Evolutionary conservation across 164 flowering plant species (phyloP).

Genomic region (grape (Vitis vinifera)): DNA sequence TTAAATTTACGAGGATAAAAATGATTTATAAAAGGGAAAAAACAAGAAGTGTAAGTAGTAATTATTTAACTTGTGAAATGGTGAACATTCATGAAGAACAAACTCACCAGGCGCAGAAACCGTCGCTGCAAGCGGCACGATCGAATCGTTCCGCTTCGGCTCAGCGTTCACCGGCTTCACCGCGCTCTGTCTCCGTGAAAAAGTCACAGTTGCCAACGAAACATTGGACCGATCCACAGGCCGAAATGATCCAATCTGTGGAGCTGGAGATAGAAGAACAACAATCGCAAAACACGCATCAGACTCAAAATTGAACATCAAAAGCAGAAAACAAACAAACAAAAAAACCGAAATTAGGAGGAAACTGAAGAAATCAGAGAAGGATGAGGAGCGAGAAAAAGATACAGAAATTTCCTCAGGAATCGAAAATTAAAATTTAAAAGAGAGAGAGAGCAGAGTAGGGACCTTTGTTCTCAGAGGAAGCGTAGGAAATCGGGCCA

Average conservation of each 20-base stretch:
- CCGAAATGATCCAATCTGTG: constrained; percentile 35
- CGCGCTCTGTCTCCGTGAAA: constrained; percentile 34
- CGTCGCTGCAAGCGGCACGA: constrained; percentile 59
- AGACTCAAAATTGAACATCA: background rate
- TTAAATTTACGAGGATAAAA: too few species aligned
- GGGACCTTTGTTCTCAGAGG: constrained; percentile 39
- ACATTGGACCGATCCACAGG: constrained; percentile 29
- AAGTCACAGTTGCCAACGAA: constrained; percentile 15
- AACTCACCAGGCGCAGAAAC: constrained; percentile 52
- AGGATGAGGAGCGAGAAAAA: background rate
- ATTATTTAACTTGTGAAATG: too few species aligned
- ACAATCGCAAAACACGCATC: background rate
- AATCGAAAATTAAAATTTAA: background rate
- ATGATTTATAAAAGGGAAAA: too few species aligned
- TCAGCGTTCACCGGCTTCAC: constrained; percentile 55
- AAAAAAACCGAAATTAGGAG: background rate
- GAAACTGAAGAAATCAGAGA: background rate
- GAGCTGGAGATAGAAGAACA: constrained; percentile 25
- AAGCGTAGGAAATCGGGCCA: constrained; percentile 25
- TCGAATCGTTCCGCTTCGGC: constrained; percentile 50
- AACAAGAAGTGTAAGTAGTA: too few species aligned
- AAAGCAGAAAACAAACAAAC: background rate
- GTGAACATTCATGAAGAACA: background rate
- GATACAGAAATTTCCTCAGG: too few species aligned
- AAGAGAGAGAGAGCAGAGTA: background rate